phyloP scores from a whole-genome alignment of 148 eudicot species.

The Vaccinium corymbosum region DNA sequence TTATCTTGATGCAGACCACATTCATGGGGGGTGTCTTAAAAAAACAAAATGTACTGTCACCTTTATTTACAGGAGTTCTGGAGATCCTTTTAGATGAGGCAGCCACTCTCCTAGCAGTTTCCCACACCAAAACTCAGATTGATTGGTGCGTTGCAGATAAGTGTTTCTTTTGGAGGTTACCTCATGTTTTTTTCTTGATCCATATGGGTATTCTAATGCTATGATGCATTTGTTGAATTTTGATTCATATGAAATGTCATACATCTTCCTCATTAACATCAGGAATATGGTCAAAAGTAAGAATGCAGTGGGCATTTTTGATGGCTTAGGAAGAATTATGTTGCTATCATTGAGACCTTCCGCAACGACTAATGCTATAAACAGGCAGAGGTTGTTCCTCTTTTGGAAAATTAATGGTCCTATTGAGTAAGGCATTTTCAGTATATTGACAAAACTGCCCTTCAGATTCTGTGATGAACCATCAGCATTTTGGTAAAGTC shows the following conservation, averaged over 20 bases:
- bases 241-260: conserved; percentile 11
- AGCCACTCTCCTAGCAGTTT: conserved; percentile 1
- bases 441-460: neutral
- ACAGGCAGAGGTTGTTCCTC: neutral
- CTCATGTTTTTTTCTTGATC: neutral
- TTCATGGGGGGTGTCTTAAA: neutral
- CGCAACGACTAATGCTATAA: neutral
- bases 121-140: neutral
- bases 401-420: neutral
- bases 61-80: neutral
- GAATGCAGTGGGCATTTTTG: conserved; percentile 7
- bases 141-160: conserved; percentile 9
- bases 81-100: neutral
- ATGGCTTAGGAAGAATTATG: neutral
- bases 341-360: conserved; percentile 6
- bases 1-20: neutral
- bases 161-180: conserved; percentile 10
- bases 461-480: neutral
- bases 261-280: conserved; percentile 5
- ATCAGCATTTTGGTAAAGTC: neutral
- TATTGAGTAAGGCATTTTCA: neutral
- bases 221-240: neutral
- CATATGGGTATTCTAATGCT: neutral
- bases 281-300: neutral
- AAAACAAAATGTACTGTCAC: conserved; percentile 9